Evolutionary conservation across 2,329 filamentous ascomycete genomes (phyloP).

Genomic region (Grosmannia clavigera): DNA sequence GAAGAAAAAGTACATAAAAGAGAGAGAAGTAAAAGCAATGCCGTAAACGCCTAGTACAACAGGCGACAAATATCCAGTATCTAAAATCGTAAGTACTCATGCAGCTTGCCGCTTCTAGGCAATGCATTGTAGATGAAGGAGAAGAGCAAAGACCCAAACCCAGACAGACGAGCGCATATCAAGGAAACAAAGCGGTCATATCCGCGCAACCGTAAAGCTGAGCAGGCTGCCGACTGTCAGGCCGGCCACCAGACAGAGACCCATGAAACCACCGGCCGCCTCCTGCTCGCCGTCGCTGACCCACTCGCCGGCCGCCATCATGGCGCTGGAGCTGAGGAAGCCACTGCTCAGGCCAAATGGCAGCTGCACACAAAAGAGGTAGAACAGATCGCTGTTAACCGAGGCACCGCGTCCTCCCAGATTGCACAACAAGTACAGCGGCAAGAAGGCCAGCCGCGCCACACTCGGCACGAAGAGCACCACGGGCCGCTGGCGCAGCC

Average conservation of each 20-base stretch:
- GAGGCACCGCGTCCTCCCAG: constrained; percentile 62
- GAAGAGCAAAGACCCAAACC: background rate
- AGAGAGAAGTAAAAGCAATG: background rate
- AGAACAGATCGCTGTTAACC: constrained; percentile 75
- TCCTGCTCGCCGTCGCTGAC: constrained; percentile 75
- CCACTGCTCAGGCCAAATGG: constrained; percentile 78
- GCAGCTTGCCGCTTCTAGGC: background rate
- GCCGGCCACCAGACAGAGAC: constrained; percentile 73
- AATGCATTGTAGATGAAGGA: background rate
- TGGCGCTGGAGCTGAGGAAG: constrained; percentile 73
- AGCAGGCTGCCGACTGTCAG: constrained; percentile 75
- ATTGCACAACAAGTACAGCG: constrained; percentile 85
- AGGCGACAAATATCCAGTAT: background rate
- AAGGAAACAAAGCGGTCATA: constrained; percentile 18
- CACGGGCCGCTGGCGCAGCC: constrained; percentile 49
- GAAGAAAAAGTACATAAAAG: background rate
- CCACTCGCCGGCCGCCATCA: constrained; percentile 80
- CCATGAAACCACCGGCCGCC: constrained; percentile 90
- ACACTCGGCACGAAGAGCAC: constrained; percentile 57
- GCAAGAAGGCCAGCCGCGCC: constrained; percentile 58
- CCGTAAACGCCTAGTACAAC: background rate
- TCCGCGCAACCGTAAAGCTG: constrained; percentile 61
- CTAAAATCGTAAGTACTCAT: background rate
- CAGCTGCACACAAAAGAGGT: constrained; percentile 71
- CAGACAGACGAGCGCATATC: too few species aligned